phyloP scores from a whole-genome alignment of 495 filamentous ascomycete species.

The Hyphodiscus hymeniophilus region DNA sequence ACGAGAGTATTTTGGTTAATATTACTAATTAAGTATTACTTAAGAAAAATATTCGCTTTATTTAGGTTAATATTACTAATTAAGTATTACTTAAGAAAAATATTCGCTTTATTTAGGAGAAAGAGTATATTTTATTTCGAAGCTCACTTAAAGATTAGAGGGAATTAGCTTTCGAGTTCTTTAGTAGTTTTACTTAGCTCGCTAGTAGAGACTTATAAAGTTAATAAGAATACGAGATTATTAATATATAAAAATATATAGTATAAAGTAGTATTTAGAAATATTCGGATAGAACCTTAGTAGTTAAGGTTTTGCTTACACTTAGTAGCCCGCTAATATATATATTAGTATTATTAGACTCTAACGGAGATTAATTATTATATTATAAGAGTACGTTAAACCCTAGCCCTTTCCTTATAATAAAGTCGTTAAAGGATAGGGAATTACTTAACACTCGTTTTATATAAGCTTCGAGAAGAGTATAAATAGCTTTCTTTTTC shows the following conservation, averaged over 20 bases:
- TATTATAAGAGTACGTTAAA: constrained; percentile 7
- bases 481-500: constrained; percentile 8
- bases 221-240: constrained; percentile 6
- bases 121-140: constrained; percentile 5
- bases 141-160: constrained; percentile 3
- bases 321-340: constrained; percentile 6
- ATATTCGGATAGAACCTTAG: constrained; percentile 5
- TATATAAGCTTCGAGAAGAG: constrained; percentile 8
- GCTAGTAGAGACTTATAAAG: constrained; percentile 5
- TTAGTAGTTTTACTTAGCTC: constrained; percentile 3
- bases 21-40: constrained; percentile 4
- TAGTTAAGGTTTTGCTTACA: constrained; percentile 1
- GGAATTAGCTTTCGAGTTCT: constrained; percentile 5
- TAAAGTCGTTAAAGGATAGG: constrained; percentile 5
- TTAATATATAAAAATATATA: constrained; percentile 5
- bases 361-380: constrained; percentile 5
- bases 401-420: constrained; percentile 6
- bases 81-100: constrained; percentile 5
- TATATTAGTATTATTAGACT: constrained; percentile 3
- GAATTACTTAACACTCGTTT: constrained; percentile 3
- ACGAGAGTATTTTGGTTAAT: constrained; percentile 6
- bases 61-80: constrained; percentile 3
- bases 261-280: constrained; percentile 5
- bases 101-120: too few species aligned
- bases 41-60: background rate